phyloP scores from a whole-genome alignment of 1,139 yeast species.

The Suhomyces choctaworum region DNA sequence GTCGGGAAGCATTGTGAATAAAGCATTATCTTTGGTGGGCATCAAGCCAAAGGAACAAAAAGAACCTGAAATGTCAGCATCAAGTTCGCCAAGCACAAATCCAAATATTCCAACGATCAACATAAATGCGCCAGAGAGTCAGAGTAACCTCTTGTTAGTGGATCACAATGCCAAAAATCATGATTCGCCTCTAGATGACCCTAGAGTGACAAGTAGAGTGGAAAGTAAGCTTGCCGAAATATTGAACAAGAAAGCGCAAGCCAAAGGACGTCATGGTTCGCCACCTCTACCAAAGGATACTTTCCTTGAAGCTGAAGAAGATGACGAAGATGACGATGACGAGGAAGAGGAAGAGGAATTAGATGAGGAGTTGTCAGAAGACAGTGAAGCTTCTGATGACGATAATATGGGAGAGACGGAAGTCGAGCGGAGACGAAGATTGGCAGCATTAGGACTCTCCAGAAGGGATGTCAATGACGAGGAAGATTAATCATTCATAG shows the following conservation, averaged over 20 bases:
- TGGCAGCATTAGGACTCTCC: conserved; percentile 74
- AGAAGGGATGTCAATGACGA: conserved; percentile 54
- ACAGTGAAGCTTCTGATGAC: too few relatives aligned
- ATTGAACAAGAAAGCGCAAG: conserved; percentile 14
- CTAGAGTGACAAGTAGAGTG: conserved; percentile 24
- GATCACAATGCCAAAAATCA: conserved; percentile 25
- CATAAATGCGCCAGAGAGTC: neutral
- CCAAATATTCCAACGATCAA: conserved; percentile 4
- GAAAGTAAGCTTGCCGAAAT: conserved; percentile 31
- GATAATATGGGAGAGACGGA: conserved; percentile 55
- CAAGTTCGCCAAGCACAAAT: neutral
- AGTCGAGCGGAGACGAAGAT: conserved; percentile 71
- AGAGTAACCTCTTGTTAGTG: conserved; percentile 15
- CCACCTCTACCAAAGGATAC: neutral
- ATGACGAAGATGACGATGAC: conserved; percentile 13
- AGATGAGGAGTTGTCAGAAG: conserved; percentile 22
- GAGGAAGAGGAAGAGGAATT: conserved; percentile 21
- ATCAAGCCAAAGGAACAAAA: conserved; percentile 35
- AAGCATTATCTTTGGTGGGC: conserved; percentile 56
- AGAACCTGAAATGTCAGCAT: neutral
- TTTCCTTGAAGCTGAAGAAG: conserved; percentile 9
- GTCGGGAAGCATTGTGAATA: conserved; percentile 38
- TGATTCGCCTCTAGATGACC: conserved; percentile 20
- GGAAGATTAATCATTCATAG: conserved; percentile 35
- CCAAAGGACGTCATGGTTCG: neutral